A percentile compares a stretch with the other conserved stretches of the same genome.
phyloP scores from a whole-genome alignment of 345 rosid species.

The Citrus australasica region DNA sequence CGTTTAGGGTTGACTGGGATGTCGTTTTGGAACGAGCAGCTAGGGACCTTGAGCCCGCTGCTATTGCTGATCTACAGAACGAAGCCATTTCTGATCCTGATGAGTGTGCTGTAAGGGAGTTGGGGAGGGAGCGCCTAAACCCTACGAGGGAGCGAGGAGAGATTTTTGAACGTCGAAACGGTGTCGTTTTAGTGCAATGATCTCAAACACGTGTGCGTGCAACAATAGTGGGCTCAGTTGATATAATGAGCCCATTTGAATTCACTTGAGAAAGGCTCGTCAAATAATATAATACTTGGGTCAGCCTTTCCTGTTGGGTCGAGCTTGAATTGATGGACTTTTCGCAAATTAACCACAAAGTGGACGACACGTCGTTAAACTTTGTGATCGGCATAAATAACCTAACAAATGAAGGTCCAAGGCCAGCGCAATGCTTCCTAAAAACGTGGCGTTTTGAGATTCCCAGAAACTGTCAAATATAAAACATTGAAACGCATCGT shows the following conservation, averaged over 20 bases:
- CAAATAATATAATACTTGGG: too few species aligned
- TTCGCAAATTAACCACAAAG: too few species aligned
- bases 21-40: slow-evolving; percentile 30
- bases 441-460: background rate
- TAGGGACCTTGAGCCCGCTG: slow-evolving; percentile 35
- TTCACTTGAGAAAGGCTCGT: too few species aligned
- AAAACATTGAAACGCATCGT: background rate
- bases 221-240: background rate
- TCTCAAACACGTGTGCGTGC: rapidly evolving
- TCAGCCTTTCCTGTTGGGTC: too few species aligned
- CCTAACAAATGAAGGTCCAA: too few species aligned
- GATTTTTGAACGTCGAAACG: background rate
- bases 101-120: background rate
- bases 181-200: background rate
- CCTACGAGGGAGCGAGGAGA: background rate
- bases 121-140: slow-evolving; percentile 19
- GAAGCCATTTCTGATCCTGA: slow-evolving; percentile 33
- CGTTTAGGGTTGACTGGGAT: slow-evolving; percentile 21
- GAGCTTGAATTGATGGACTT: too few species aligned
- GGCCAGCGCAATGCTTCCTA: too few species aligned
- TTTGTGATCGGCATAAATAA: too few species aligned
- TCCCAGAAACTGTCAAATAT: background rate
- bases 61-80: slow-evolving; percentile 34
- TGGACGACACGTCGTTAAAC: too few species aligned
- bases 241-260: too few species aligned